Evolutionary conservation across 2,329 filamentous ascomycete species (phyloP).

Genomic region (Apiospora marii): DNA sequence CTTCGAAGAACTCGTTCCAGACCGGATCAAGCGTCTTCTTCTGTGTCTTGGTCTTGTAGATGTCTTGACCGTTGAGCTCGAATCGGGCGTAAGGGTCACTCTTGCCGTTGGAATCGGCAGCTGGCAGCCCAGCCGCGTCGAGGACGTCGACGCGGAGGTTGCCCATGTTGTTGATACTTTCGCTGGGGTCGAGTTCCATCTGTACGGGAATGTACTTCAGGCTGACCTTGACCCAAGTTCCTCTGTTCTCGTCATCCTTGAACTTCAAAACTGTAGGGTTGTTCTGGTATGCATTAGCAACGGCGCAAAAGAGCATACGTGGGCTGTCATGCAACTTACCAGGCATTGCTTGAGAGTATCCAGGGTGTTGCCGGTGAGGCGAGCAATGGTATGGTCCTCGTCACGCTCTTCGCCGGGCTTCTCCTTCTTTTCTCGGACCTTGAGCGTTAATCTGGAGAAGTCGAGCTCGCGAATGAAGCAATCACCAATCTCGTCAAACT

Average conservation of each 20-base stretch:
- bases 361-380: slow-evolving; percentile 83
- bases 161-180: slow-evolving; percentile 99
- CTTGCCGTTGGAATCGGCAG: slow-evolving; percentile 94
- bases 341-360: slow-evolving; percentile 88
- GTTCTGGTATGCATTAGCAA: slow-evolving; percentile 64
- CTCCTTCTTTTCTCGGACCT: slow-evolving; percentile 82
- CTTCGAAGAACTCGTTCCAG: slow-evolving; percentile 97
- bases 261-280: slow-evolving; percentile 85
- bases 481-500: slow-evolving; percentile 92
- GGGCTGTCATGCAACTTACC: slow-evolving; percentile 56
- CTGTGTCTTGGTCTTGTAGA: slow-evolving; percentile 93
- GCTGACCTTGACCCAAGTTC: slow-evolving; percentile 86
- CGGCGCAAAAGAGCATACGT: slow-evolving; percentile 6
- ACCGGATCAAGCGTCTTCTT: slow-evolving; percentile 96
- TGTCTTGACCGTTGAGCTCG: slow-evolving; percentile 83
- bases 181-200: slow-evolving; percentile 92
- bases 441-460: slow-evolving; percentile 89
- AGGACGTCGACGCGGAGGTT: slow-evolving; percentile 92
- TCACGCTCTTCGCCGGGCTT: slow-evolving; percentile 71
- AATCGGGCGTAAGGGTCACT: slow-evolving; percentile 98
- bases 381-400: slow-evolving; percentile 80
- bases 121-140: slow-evolving; percentile 85
- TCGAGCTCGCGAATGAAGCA: slow-evolving; percentile 98
- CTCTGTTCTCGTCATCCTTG: slow-evolving; percentile 77
- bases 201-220: slow-evolving; percentile 93